Conservation (phyloP, 1,284 basidiomycete genomes). For the Coniferiporia weirii region DNA sequence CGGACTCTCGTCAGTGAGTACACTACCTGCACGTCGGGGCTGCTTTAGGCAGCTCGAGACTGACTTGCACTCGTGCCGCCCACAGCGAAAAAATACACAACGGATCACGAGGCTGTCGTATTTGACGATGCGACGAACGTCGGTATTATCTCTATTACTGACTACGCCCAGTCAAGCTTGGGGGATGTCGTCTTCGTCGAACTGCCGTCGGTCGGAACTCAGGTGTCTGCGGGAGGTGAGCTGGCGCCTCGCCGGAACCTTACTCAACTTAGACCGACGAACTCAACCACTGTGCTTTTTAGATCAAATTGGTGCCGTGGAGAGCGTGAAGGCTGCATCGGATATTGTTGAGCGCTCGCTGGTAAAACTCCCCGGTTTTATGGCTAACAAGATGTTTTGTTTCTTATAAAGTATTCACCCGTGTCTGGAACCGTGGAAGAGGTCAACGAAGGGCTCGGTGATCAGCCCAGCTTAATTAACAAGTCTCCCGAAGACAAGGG, state of each 20-base stretch:
- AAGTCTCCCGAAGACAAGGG: conserved; percentile 85
- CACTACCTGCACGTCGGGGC: background rate
- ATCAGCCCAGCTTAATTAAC: conserved; percentile 81
- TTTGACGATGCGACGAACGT: conserved; percentile 79
- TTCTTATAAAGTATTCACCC: conserved; percentile 72
- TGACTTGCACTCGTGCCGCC: background rate
- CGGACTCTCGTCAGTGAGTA: conserved; percentile 37
- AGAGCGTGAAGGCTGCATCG: conserved; percentile 97
- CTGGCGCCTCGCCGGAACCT: conserved; percentile 3
- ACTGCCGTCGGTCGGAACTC: conserved; percentile 67
- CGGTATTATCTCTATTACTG: conserved; percentile 86
- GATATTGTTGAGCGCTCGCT: conserved; percentile 66
- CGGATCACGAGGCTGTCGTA: conserved; percentile 86
- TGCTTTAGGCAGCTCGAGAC: too few species aligned
- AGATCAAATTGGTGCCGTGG: conserved; percentile 94
- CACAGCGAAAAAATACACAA: conserved; percentile 78
- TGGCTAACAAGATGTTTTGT: conserved; percentile 1
- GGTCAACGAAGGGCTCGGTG: conserved; percentile 73
- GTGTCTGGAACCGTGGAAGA: conserved; percentile 80
- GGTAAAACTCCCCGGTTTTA: conserved; percentile 7
- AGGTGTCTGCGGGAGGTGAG: conserved; percentile 75
- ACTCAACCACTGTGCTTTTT: conserved; percentile 11
- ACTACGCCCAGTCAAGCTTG: conserved; percentile 89
- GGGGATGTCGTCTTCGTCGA: conserved; percentile 99
- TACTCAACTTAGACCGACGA: background rate